These are phyloP conservation scores for Eremothecium gossypii DNA, from an alignment of 1,139 yeast species.

Conservation along the genomic window DNA sequence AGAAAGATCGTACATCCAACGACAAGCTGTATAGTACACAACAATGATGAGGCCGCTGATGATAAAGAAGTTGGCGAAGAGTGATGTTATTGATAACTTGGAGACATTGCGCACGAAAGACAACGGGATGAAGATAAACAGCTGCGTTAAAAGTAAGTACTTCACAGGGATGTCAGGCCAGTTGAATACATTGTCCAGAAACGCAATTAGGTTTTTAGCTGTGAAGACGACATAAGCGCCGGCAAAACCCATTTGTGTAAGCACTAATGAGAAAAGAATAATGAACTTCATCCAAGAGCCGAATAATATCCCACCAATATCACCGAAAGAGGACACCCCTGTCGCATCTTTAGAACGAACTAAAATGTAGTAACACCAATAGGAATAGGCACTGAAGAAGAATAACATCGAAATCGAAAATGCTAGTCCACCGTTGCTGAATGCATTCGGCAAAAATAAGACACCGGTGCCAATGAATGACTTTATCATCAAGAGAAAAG, in stretches of 20 bases:
- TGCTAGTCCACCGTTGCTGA: conserved; percentile 59
- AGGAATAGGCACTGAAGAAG: conserved; percentile 57
- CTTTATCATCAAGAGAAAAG: conserved; percentile 59
- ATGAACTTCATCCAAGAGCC: conserved; percentile 52
- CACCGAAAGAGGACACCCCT: conserved; percentile 64
- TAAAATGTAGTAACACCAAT: conserved; percentile 58
- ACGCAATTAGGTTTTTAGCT: conserved; percentile 57
- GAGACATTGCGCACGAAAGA: conserved; percentile 65
- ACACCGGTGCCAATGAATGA: conserved; percentile 78
- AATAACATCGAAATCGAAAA: conserved; percentile 47
- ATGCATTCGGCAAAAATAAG: conserved; percentile 62
- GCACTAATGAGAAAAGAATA: conserved; percentile 52
- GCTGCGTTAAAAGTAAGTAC: conserved; percentile 44
- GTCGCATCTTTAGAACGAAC: conserved; percentile 49
- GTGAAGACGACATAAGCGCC: conserved; percentile 70
- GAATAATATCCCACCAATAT: conserved; percentile 53
- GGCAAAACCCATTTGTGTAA: conserved; percentile 70
- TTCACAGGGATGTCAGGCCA: conserved; percentile 31
- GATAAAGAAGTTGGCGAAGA: conserved; percentile 59
- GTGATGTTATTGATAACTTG: conserved; percentile 56
- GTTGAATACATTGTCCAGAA: conserved; percentile 40
- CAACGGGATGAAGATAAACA: conserved; percentile 53
- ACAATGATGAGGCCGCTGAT: conserved; percentile 56
- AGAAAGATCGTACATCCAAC: conserved; percentile 19
- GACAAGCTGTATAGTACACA: conserved; percentile 42